Percentiles rank a stretch among this genome's conserved stretches.
Conservation (phyloP, 345 rosid genomes). For the Clausena lansium region DNA sequence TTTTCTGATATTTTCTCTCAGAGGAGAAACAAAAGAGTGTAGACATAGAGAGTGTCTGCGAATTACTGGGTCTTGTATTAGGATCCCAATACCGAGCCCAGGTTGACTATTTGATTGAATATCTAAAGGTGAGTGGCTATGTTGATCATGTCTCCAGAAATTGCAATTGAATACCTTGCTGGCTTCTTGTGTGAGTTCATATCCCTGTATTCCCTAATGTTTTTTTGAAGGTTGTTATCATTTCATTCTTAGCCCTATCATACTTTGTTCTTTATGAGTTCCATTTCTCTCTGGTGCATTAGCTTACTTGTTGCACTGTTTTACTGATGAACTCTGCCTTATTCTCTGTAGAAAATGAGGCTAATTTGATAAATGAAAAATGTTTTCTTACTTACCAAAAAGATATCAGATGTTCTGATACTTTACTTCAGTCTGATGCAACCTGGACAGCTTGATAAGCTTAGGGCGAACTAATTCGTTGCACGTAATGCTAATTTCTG, state of each 20-base stretch:
- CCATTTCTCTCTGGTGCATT: neutral
- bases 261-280: neutral
- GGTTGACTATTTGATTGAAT: slow-evolving; percentile 73
- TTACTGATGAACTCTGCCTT: neutral
- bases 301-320: neutral
- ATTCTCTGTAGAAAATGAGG: neutral
- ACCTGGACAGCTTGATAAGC: neutral
- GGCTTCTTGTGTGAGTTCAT: neutral
- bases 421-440: neutral
- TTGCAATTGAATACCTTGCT: slow-evolving; percentile 3
- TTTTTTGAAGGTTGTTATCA: neutral
- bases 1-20: slow-evolving; percentile 27
- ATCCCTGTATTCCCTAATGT: neutral
- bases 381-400: neutral
- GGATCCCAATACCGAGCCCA: slow-evolving; percentile 70
- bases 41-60: slow-evolving; percentile 86
- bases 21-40: slow-evolving; percentile 93
- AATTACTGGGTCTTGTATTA: slow-evolving; percentile 76
- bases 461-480: neutral
- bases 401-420: neutral
- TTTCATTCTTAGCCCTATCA: neutral
- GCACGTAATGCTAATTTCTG: neutral
- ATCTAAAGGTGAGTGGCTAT: slow-evolving; percentile 52
- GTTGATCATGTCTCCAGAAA: neutral
- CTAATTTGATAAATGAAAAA: neutral